Conservation (phyloP, 148 eudicot genomes). For the Vaccinium vitisidaea region DNA sequence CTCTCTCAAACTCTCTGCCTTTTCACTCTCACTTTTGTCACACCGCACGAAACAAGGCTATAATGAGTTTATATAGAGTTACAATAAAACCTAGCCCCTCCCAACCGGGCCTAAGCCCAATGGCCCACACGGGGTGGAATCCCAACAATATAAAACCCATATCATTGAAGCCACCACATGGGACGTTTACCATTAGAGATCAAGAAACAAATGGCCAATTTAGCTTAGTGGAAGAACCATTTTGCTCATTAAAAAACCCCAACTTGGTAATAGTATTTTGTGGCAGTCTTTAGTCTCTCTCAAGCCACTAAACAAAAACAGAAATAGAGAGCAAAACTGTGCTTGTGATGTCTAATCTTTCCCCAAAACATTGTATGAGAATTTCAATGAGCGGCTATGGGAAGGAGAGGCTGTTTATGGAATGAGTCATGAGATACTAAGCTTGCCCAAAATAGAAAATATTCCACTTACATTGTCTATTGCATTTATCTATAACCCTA, state of each 20-base stretch:
- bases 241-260: not conserved
- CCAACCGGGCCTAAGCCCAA: no score
- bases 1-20: no score
- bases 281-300: not conserved
- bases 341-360: slow-evolving; percentile 24
- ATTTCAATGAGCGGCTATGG: slow-evolving; percentile 16
- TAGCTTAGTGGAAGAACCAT: not conserved
- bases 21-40: no score
- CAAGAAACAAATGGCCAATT: not conserved
- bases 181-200: not conserved
- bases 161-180: not conserved
- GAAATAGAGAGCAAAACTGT: slow-evolving; percentile 4
- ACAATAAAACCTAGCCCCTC: no score
- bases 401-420: slow-evolving; percentile 8
- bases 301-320: slow-evolving; percentile 9
- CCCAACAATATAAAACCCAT: not conserved
- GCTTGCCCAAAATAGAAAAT: slow-evolving; percentile 33
- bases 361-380: not conserved
- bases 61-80: no score
- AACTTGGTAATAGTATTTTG: not conserved
- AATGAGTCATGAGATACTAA: slow-evolving; percentile 18
- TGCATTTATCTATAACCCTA: slow-evolving; percentile 1
- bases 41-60: no score
- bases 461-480: slow-evolving; percentile 21
- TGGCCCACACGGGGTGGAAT: no score